Evolutionary conservation across 441 rosid genomes (phyloP).

Genomic region (Gossypium aridum): DNA sequence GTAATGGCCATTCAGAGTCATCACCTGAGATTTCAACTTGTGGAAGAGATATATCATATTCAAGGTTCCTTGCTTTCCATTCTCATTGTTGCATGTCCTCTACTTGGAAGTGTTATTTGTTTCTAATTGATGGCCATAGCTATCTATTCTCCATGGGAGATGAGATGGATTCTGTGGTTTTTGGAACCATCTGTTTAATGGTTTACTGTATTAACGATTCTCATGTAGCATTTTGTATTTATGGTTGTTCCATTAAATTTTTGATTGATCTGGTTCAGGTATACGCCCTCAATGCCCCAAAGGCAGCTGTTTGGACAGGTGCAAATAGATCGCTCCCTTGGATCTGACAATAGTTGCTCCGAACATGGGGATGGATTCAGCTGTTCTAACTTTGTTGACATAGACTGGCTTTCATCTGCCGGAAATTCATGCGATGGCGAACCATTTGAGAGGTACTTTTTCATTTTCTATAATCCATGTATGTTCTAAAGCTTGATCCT

Average conservation of each 20-base stretch:
- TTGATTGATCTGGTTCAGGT: constrained; percentile 34
- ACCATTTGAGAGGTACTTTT: constrained; percentile 62
- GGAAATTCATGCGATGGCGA: constrained; percentile 73
- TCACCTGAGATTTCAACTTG: constrained; percentile 83
- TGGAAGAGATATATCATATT: constrained; percentile 48
- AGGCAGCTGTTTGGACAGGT: constrained; percentile 63
- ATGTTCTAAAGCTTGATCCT: neutral
- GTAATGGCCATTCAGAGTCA: constrained; percentile 44
- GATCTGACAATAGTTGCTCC: constrained; percentile 40
- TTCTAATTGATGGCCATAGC: neutral
- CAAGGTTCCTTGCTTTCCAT: constrained; percentile 49
- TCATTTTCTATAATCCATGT: neutral
- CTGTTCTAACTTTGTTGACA: constrained; percentile 78
- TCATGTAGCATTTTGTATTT: neutral
- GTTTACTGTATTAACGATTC: neutral
- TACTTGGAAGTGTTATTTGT: neutral
- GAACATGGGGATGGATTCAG: constrained; percentile 51
- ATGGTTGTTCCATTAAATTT: neutral
- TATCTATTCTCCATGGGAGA: neutral
- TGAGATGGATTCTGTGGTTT: constrained; percentile 4
- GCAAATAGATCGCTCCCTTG: constrained; percentile 45
- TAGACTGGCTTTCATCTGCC: constrained; percentile 83
- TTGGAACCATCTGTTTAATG: neutral
- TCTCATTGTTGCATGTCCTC: constrained; percentile 10
- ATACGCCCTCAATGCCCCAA: constrained; percentile 54